Base-by-base conservation (phyloP, 73 alveolate species). In the Uronychia binucleata region DNA sequence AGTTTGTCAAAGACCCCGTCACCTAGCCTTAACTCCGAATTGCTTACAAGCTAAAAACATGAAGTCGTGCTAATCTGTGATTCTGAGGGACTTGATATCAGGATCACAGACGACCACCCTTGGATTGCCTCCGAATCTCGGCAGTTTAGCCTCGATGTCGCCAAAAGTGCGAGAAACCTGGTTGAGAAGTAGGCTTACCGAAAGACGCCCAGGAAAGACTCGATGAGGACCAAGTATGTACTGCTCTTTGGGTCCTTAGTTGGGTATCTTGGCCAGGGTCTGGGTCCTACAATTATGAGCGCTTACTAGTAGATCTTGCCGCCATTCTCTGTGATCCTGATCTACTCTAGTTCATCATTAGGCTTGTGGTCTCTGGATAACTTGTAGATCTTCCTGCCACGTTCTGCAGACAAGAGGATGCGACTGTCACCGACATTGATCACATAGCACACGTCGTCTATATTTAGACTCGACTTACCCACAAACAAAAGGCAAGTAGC, bases 321-420 rank as follows among this genome's bases (percentile, higher is more conserved):
- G 11, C 99, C 99, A 88, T 91, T 93, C 33, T 85, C 94, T n/a
- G 91, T 84, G 26, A 95, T 95, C 83, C 99, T 91, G 77, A 93
- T 86, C 78, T 85, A 88, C 87, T 95, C 99, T 13, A 77, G 84
- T 59, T 87, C 92, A 75, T 88, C 95, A 58, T 86, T 82, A 0
- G 98, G 98, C 59, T 94, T 94, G 77, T 94, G 98, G 86, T 94
- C 98, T 77, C 94, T 85, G 29, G 98, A 86, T 58, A 95, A 82
- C 76, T 90, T 94, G 83, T 82, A 80, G 1, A 95, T 46, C 77
- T 88, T 91, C 28, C 59, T 88, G 32, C 98, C 98, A 13, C 82
- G 75, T 75, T 94, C 94, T 26, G 34, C 29, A 13, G 78, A 67
- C 78, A 67, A 26, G 32, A 67, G 34, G 32, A 67, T 67, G 31